Base-by-base conservation (phyloP, 495 filamentous ascomycete genomes). In the Hypomontagnella submonticulosa region DNA sequence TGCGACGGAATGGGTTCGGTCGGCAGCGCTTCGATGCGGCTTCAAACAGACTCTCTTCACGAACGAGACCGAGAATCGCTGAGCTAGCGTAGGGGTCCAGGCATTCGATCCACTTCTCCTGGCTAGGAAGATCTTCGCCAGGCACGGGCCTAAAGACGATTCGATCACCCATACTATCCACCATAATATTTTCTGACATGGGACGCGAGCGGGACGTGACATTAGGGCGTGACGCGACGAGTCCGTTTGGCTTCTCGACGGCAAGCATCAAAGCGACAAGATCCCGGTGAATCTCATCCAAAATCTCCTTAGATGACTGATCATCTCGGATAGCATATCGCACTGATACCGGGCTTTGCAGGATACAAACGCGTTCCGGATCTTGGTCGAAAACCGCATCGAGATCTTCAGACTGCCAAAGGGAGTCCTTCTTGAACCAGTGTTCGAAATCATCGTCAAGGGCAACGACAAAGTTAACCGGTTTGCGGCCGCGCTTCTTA, bases 381-480 rank as follows among this genome's bases (percentile, higher is more conserved):
- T 99, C 95, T 77, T 97, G 93, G 63, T 83, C 93, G 48, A 97
- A 91, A 68, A 99, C 95, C 30, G 95, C 95, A 62, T 92, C 94
- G 10, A 99, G 85, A 72, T 98, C 93, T 77, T 99, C 95, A 0
- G 93, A 97, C 77, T 99, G 95, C 95, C 95, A 99, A 20, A 99
- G 86, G n/a, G 94, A 97, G 76, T 99, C 95, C 79, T 99, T 99
- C 88, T 99, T 99, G 88, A 99, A 98, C 81, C 89, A 99, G 76
- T 92, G 96, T 75, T 97, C 95, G 48, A 99, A 97, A 66, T 90
- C 93, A 53, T 96, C 94, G 75, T 99, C 95, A 30, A 99, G 83
- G 2, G 88, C 82, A 10, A 95, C 95, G 48, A 99, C 92, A 71
- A 99, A 99, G 2, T 93, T 94, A 11, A 95, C 91, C 0, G 95